These are phyloP conservation scores for Irpex sp. DNA, from an alignment of 1,284 basidiomycete species.

Conservation along the genomic window DNA sequence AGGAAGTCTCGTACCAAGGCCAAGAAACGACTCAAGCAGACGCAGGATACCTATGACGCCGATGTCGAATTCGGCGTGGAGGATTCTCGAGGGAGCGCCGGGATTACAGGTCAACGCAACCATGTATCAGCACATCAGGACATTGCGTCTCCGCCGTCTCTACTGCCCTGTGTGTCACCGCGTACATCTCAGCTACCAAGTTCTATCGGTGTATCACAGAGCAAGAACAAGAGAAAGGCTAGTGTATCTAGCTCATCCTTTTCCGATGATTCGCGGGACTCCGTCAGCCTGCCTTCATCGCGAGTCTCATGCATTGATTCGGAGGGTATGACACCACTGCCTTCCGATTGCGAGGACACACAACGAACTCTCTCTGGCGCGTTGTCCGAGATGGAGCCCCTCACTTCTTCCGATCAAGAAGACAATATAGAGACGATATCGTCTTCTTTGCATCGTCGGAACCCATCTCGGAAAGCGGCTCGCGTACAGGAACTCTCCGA, in stretches of 20 bases:
- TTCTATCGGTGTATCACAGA: not conserved
- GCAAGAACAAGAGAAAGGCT: conserved; percentile 7
- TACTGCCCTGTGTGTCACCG: not conserved
- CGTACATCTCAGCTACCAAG: not conserved
- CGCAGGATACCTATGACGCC: not conserved
- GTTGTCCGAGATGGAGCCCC: not conserved
- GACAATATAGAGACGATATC: not conserved
- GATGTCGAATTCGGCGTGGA: conserved; percentile 2
- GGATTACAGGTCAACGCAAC: not conserved
- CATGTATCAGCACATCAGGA: not conserved
- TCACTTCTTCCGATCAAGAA: not conserved
- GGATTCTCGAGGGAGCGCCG: not conserved
- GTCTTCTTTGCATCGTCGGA: not conserved
- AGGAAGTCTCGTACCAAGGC: not conserved
- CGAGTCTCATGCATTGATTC: conserved; percentile 1
- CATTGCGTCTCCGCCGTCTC: not conserved
- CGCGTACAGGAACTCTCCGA: not conserved
- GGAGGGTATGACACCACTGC: conserved; percentile 5
- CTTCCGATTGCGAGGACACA: conserved; percentile 3
- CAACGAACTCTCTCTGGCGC: not conserved
- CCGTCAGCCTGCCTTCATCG: not conserved
- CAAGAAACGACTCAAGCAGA: not conserved
- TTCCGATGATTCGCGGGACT: not conserved
- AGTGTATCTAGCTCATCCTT: not conserved
- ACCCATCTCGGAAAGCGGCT: not conserved